A percentile compares a stretch with the other conserved stretches of the same genome.
phyloP scores from a whole-genome alignment of 1,284 basidiomycete species.

The Chalciporus piperatoides region DNA sequence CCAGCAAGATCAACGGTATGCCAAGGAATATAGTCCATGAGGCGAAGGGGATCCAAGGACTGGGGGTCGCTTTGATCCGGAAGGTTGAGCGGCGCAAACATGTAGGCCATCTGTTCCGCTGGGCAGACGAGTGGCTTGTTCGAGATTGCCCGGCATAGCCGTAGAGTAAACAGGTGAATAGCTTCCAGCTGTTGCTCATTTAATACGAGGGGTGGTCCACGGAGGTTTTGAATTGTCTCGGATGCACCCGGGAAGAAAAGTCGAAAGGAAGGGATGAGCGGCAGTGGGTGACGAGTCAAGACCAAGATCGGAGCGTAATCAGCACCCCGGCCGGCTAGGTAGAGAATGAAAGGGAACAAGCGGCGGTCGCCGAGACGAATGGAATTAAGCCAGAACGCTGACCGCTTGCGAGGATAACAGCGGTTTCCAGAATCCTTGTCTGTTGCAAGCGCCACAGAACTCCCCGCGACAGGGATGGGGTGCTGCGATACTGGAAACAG shows the following conservation, averaged over 20 bases:
- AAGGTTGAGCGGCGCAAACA: constrained; percentile 56
- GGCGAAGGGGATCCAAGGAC: constrained; percentile 32
- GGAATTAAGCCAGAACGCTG: constrained; percentile 61
- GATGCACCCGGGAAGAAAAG: constrained; percentile 54
- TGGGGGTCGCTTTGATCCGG: constrained; percentile 18
- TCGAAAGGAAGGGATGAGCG: constrained; percentile 49
- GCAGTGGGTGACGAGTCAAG: constrained; percentile 62
- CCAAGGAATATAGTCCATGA: constrained; percentile 61
- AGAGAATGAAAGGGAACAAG: constrained; percentile 58
- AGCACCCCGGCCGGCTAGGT: constrained; percentile 32
- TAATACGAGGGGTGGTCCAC: constrained; percentile 47
- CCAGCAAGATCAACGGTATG: constrained; percentile 51
- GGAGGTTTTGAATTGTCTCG: constrained; percentile 41
- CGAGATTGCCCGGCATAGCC: constrained; percentile 55
- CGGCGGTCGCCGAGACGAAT: constrained; percentile 25
- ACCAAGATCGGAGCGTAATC: constrained; percentile 56
- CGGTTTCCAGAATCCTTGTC: constrained; percentile 42
- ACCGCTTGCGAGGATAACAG: constrained; percentile 51
- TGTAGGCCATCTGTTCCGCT: constrained; percentile 53
- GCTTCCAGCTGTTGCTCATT: constrained; percentile 44
- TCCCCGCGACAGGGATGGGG: constrained; percentile 4
- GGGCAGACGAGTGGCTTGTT: constrained; percentile 64
- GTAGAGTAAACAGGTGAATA: constrained; percentile 58
- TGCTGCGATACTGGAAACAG: constrained; percentile 41
- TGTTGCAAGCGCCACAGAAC: constrained; percentile 19